Conservation (phyloP, 306 rosid genomes). For the Trifolium repens region DNA sequence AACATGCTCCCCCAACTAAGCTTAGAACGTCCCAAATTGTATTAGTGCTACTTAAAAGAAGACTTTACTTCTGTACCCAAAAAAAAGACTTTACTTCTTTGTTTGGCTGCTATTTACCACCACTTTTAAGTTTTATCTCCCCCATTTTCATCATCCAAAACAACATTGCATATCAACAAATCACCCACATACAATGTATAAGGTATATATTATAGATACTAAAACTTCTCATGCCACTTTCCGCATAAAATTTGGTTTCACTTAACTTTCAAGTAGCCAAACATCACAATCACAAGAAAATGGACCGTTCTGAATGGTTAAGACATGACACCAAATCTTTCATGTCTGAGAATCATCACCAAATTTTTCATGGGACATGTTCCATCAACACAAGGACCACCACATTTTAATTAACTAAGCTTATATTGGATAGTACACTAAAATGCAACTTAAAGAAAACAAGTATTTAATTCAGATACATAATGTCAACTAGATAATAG, state of each 20-base stretch:
- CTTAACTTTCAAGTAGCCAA: not conserved
- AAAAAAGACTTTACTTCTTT: no score
- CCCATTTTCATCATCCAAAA: no score
- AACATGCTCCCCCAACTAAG: no score
- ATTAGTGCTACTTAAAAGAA: no score
- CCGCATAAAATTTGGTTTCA: not conserved
- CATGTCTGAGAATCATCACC: not conserved
- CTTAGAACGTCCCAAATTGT: no score
- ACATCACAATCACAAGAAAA: not conserved
- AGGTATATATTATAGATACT: no score
- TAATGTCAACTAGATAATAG: not conserved
- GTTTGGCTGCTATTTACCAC: no score
- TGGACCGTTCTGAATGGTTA: not conserved
- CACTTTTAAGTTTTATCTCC: no score
- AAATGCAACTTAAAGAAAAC: not conserved
- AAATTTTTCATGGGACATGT: not conserved
- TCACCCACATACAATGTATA: no score
- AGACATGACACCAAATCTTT: not conserved
- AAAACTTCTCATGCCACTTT: no score
- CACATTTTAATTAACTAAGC: not conserved
- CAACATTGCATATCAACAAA: no score
- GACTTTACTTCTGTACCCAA: no score
- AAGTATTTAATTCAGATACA: not conserved
- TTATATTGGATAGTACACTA: not conserved
- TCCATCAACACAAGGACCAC: not conserved